A percentile compares a stretch with the other conserved stretches of the same genome.
Conservation (phyloP, 2,329 filamentous ascomycete genomes). For the Paecilomyces formosus region DNA sequence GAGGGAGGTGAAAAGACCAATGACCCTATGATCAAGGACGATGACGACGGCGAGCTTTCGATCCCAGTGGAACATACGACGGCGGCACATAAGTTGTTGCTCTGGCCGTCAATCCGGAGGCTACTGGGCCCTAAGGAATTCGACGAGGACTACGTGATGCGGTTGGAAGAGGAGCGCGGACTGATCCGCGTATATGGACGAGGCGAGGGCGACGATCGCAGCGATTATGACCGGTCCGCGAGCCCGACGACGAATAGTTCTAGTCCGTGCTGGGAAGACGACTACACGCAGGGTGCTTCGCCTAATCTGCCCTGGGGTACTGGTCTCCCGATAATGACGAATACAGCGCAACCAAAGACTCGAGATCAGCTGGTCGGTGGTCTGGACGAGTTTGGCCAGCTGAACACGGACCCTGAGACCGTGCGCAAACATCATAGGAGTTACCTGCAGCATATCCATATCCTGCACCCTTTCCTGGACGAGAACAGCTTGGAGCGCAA, state of each 20-base stretch:
- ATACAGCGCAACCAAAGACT: slow-evolving; percentile 15
- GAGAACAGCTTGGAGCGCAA: slow-evolving; percentile 44
- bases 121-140: slow-evolving; percentile 53
- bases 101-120: slow-evolving; percentile 60
- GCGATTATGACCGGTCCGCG: slow-evolving; percentile 33
- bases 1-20: not conserved
- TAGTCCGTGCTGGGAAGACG: slow-evolving; percentile 18
- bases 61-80: slow-evolving; percentile 85
- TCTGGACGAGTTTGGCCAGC: slow-evolving; percentile 41
- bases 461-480: slow-evolving; percentile 58
- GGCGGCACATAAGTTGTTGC: slow-evolving; percentile 72
- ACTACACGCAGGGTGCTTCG: slow-evolving; percentile 30
- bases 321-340: slow-evolving; percentile 27
- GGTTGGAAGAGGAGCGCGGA: slow-evolving; percentile 66
- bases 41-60: slow-evolving; percentile 18
- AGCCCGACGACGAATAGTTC: slow-evolving; percentile 23
- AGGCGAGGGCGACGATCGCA: slow-evolving; percentile 63
- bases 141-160: slow-evolving; percentile 65
- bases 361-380: slow-evolving; percentile 36
- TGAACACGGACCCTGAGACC: slow-evolving; percentile 47
- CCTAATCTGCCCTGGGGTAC: slow-evolving; percentile 47
- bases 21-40: not conserved
- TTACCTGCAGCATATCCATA: slow-evolving; percentile 55
- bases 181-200: slow-evolving; percentile 68
- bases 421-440: slow-evolving; percentile 45